Evolutionary conservation across 805 yeast species (phyloP), one percentile per base, ranked within the genome.

Genomic region (Sugiyamaella boreocaroliniensis): DNA sequence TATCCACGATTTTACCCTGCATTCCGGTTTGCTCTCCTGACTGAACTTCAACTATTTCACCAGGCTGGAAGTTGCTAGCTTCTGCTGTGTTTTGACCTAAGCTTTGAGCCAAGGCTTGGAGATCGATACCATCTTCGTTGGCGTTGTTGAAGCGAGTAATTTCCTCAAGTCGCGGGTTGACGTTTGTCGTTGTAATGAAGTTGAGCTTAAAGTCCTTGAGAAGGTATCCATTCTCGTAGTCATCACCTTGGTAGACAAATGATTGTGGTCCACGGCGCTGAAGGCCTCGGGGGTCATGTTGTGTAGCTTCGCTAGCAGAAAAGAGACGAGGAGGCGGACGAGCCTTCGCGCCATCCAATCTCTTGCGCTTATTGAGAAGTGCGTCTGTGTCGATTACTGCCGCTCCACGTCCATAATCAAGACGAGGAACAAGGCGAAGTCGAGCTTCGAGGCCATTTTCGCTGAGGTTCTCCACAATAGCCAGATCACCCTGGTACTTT

Each of bases 391-490:
- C 62, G 19, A 60, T 51, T 19, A 58, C 60, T 2, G 62, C 59
- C 6, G 67, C 56, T n/a, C 37, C 18, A 59, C 83, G 81, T 53
- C 96, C 96, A 68, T 93, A 92, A 67, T 92, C 97, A 55, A 93
- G 71, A 63, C 99, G 81, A 40, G 99, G 99, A 34, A 93, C 95
- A 58, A 93, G 75, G 65, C 88, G 88, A 61, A 95, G 81, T 62
- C 95, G 79, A n/a, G 89, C 98, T 67, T 92, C 98, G 61, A 93
- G 77, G 50, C 97, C 98, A 65, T 88, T 92, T 64, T 93, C 98
- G 55, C 95, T 86, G 57, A 93, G 77, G 65, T 90, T 89, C 62
- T 89, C 96, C 48, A 93, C 96, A 47, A 89, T 79, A 19, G 97
- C 99, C 58, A 93, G 75, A 68, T 93, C 99, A 49, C 92, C 92